Evolutionary conservation across 495 filamentous ascomycete genomes (phyloP).

Genomic region (Podospora conica): DNA sequence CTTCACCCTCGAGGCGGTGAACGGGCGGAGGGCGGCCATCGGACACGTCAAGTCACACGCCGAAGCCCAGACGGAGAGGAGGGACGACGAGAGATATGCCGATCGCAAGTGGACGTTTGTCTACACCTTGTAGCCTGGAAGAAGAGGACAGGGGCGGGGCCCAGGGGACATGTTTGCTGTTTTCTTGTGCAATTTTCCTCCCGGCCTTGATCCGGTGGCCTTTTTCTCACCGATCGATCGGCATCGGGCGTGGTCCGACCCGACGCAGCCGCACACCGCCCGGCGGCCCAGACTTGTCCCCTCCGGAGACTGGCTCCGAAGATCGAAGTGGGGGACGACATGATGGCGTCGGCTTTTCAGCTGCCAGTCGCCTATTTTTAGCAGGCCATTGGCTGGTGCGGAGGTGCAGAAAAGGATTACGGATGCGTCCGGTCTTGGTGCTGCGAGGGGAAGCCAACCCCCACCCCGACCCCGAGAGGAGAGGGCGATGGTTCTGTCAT

Average conservation of each 20-base stretch:
- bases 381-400: not conserved
- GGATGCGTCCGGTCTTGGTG: not conserved
- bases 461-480: too few relatives aligned
- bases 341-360: not conserved
- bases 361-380: not conserved
- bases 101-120: not conserved
- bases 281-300: too few relatives aligned
- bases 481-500: too few relatives aligned
- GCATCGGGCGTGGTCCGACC: not conserved
- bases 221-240: not conserved
- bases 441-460: too few relatives aligned
- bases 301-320: not conserved
- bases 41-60: not conserved
- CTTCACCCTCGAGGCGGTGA: constrained; percentile 22
- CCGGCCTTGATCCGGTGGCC: not conserved
- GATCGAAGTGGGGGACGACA: not conserved
- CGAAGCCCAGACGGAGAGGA: not conserved
- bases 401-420: not conserved
- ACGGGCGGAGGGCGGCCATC: constrained; percentile 13
- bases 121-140: not conserved
- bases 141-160: too few relatives aligned
- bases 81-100: constrained; percentile 3
- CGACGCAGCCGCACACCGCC: not conserved
- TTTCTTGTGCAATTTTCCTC: not conserved
- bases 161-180: not conserved